These are phyloP conservation scores for Globisporangium spiculum DNA, from an alignment of 352 stramenopile species.

Conservation along the genomic window DNA sequence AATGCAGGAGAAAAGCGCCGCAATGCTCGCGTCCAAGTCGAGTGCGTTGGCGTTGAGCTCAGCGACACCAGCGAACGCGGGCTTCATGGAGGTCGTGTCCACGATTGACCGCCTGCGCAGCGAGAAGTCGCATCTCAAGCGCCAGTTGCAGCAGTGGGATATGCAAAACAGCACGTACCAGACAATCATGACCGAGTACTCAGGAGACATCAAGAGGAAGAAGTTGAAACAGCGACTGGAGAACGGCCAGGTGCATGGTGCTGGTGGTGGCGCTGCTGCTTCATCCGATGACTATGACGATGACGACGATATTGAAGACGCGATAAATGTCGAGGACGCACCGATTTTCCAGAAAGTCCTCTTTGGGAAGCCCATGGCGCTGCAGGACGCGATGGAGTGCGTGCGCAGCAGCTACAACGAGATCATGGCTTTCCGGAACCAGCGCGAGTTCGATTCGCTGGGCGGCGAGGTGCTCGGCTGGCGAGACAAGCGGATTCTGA, in stretches of 20 bases:
- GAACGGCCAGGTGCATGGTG: not conserved
- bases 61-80: constrained; percentile 15
- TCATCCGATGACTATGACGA: not conserved
- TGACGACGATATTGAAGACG: constrained; percentile 9
- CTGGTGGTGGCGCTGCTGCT: not conserved
- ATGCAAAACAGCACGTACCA: constrained; percentile 60
- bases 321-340: constrained; percentile 17
- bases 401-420: constrained; percentile 55
- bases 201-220: not conserved
- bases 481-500: constrained; percentile 40
- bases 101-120: constrained; percentile 47
- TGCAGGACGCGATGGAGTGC: constrained; percentile 37
- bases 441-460: constrained; percentile 42
- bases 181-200: constrained; percentile 46
- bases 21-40: not conserved
- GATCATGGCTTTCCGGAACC: constrained; percentile 54
- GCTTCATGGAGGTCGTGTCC: constrained; percentile 32
- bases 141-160: constrained; percentile 34
- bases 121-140: constrained; percentile 35
- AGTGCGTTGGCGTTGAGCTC: not conserved
- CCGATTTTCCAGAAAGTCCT: constrained; percentile 59
- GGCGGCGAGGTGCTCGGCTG: constrained; percentile 51
- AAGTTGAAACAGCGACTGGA: not conserved
- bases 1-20: constrained; percentile 24
- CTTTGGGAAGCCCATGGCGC: constrained; percentile 32